Evolutionary conservation across 495 filamentous ascomycete genomes (phyloP), one percentile per base, ranked within the genome.

Genomic region (Penicillium simplicissimum): DNA sequence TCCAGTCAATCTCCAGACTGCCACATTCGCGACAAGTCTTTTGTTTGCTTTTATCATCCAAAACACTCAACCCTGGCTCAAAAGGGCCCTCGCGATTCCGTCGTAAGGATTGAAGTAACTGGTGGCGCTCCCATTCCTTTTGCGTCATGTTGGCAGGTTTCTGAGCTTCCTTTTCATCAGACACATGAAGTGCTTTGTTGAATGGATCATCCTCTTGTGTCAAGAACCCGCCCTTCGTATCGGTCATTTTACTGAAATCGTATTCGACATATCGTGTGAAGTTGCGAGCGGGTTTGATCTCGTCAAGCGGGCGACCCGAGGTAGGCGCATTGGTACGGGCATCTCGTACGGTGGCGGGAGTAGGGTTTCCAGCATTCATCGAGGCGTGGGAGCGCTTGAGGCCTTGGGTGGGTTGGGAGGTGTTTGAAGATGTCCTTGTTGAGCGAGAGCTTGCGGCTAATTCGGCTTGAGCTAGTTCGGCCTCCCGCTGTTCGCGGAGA

Each of bases 241-340:
- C 95, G 14, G 88, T 94, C 91, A 98, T 98, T 77, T 92, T 92
- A 63, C 88, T 91, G 65, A 98, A 93, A 77, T 98, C 96, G 74
- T 97, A 97, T 60, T 98, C 95, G 65, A 98, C 91, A 75, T 88
- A 98, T 74, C 93, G 92, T 45, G 87, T 84, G 67, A 97, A 97
- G 66, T 94, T 96, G 57, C 83, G 84, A 52, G 87, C 89, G 2
- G 89, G 85, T 58, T 83, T 84, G 61, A 96, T 90, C 14, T 82
- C 75, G 52, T 86, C 82, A 19, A 83, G 74, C 9, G 76, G 80
- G 25, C 75, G 71, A 49, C 69, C 67, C 33, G 72, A 62, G 36
- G 74, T 67, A 21, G 59, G 58, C 11, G 64, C 31, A 38, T 71
- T 61, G 8, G 67, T 72, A 55, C 80, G 80, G 7, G 85, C 90